Evolutionary conservation across 257 asterid species (phyloP).

Genomic region (Nicotiana undulata): DNA sequence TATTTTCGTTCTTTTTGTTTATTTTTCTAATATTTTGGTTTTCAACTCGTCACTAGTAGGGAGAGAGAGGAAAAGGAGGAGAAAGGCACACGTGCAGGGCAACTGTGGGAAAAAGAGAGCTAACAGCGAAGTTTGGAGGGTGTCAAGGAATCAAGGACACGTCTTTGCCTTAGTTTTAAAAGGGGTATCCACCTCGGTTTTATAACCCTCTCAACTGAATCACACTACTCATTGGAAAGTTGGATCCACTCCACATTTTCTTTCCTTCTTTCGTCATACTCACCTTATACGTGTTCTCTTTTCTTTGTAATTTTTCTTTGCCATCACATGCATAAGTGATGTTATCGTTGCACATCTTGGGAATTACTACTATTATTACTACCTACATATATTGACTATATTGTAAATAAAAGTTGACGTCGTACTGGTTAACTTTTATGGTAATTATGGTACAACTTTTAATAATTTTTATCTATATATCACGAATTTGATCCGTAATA

Average conservation of each 20-base stretch:
- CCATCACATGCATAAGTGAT: slow-evolving; percentile 5
- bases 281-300: not conserved
- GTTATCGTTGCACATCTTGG: not conserved
- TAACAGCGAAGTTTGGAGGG: slow-evolving; percentile 24
- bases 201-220: not conserved
- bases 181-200: slow-evolving; percentile 4
- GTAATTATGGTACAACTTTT: too few species aligned
- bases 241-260: not conserved
- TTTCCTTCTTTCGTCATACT: not conserved
- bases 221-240: not conserved
- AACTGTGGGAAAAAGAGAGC: slow-evolving; percentile 23
- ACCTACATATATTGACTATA: not conserved
- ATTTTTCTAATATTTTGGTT: too few species aligned
- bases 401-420: not conserved
- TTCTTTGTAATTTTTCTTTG: not conserved
- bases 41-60: too few species aligned
- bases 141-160: slow-evolving; percentile 19
- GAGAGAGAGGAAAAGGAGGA: not conserved
- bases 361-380: not conserved
- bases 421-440: not conserved
- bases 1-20: too few species aligned
- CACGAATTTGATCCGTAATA: too few species aligned
- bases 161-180: not conserved
- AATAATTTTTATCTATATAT: too few species aligned
- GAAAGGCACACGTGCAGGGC: slow-evolving; percentile 24